A percentile compares a stretch with the other conserved stretches of the same genome.
These are phyloP conservation scores for Heimioporus retisporus DNA, from an alignment of 1,284 basidiomycete genomes.

Conservation along the genomic window DNA sequence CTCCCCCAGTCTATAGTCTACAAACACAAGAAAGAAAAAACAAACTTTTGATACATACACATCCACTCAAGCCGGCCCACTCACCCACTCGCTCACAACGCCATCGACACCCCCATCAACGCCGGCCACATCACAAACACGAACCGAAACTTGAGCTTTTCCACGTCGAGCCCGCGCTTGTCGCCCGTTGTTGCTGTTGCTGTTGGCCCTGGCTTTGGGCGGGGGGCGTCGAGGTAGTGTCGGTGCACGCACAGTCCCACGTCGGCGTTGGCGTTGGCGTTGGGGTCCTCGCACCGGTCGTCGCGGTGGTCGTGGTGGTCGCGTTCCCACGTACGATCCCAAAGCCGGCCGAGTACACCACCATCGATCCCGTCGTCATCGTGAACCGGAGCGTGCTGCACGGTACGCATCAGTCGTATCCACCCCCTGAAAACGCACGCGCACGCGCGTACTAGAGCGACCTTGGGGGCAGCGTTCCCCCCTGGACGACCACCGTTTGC, in stretches of 20 bases:
- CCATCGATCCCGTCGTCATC: conserved; percentile 22
- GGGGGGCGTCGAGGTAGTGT: no score
- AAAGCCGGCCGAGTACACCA: conserved; percentile 53
- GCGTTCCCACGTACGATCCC: conserved; percentile 32
- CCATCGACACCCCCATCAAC: conserved; percentile 54
- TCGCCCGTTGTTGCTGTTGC: conserved; percentile 22
- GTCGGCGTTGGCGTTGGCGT: no score
- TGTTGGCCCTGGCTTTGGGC: no score
- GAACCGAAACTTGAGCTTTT: conserved; percentile 60
- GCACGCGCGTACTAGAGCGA: conserved; percentile 31
- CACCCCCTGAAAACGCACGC: no score
- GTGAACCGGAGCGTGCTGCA: conserved; percentile 47
- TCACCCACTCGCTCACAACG: no score
- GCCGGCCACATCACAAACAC: conserved; percentile 69
- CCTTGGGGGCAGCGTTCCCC: conserved; percentile 16
- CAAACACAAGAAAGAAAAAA: no score
- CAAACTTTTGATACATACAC: no score
- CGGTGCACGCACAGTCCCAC: no score
- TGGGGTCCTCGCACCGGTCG: no score
- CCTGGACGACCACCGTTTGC: conserved; percentile 40
- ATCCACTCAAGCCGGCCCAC: no score
- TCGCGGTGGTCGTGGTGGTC: conserved; percentile 19
- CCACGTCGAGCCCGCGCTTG: conserved; percentile 47
- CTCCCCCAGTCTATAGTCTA: no score
- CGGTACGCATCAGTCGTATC: no score